These are phyloP conservation scores for Graphilbum ipis-grandicollis DNA, from an alignment of 2,329 filamentous ascomycete species.

Conservation along the genomic window DNA sequence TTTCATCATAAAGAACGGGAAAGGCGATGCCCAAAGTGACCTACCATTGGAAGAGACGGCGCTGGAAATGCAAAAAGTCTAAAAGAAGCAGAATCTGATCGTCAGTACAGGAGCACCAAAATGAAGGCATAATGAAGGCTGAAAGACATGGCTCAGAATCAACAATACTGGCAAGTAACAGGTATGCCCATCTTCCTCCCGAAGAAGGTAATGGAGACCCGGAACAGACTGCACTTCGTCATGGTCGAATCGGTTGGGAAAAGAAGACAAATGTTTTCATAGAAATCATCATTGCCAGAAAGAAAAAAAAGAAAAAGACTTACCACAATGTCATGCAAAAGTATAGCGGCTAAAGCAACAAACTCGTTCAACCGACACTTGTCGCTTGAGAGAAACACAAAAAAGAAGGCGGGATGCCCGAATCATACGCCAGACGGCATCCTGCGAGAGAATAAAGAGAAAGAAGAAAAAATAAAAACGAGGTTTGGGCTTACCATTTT, in stretches of 20 bases:
- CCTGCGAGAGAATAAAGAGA: not conserved
- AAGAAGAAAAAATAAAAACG: not conserved
- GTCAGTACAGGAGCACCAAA: not conserved
- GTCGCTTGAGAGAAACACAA: no score
- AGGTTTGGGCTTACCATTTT: not conserved
- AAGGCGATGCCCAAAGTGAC: no score
- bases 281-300: slow-evolving; percentile 57
- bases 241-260: slow-evolving; percentile 79
- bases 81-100: no score
- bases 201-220: slow-evolving; percentile 28
- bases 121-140: no score
- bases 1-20: slow-evolving; percentile 46
- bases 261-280: slow-evolving; percentile 55
- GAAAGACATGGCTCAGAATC: slow-evolving; percentile 5
- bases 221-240: slow-evolving; percentile 57
- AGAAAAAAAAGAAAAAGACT: slow-evolving; percentile 1
- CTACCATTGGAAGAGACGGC: no score
- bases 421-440: no score
- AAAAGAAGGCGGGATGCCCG: no score
- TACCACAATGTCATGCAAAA: no score
- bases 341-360: not conserved
- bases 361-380: no score
- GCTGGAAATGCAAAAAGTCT: no score
- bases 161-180: slow-evolving; percentile 82
- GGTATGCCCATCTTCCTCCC: slow-evolving; percentile 33